Evolutionary conservation across 352 stramenopile species (phyloP).

Genomic region (Paralagenidium karlingii): DNA sequence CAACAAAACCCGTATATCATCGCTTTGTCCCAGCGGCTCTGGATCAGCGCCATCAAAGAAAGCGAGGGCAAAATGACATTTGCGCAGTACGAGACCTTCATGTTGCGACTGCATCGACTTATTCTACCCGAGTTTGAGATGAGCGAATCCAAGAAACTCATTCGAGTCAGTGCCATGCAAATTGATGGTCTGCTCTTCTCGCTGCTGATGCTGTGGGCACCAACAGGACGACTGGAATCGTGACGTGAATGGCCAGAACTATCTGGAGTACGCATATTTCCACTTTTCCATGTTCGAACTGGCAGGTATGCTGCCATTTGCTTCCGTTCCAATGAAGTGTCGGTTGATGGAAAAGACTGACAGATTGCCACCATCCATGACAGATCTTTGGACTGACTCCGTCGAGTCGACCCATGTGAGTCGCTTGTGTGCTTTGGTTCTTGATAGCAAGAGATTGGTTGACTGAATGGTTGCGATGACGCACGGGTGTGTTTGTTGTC

Average conservation of each 20-base stretch:
- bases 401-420: conserved; percentile 49
- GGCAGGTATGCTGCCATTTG: conserved; percentile 12
- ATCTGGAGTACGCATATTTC: conserved; percentile 57
- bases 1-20: conserved; percentile 49
- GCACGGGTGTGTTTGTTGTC: too few relatives aligned
- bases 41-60: conserved; percentile 25
- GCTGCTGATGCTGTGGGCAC: background rate
- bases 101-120: conserved; percentile 61
- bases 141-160: conserved; percentile 34
- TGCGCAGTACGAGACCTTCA: conserved; percentile 46
- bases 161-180: too few relatives aligned
- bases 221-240: conserved; percentile 62
- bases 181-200: background rate
- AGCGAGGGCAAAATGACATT: conserved; percentile 22
- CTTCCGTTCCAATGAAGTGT: too few relatives aligned
- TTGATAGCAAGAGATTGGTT: too few relatives aligned
- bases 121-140: conserved; percentile 70
- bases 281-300: conserved; percentile 79
- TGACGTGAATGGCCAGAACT: conserved; percentile 28
- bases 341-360: too few relatives aligned
- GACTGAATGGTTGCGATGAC: too few relatives aligned
- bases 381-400: conserved; percentile 60
- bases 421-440: too few relatives aligned
- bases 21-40: conserved; percentile 57
- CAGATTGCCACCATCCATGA: too few relatives aligned